Percentiles rank a stretch among this genome's conserved stretches.
Evolutionary conservation across 1,284 basidiomycete genomes (phyloP).

Genomic region (Rhodotorula glutinis): DNA sequence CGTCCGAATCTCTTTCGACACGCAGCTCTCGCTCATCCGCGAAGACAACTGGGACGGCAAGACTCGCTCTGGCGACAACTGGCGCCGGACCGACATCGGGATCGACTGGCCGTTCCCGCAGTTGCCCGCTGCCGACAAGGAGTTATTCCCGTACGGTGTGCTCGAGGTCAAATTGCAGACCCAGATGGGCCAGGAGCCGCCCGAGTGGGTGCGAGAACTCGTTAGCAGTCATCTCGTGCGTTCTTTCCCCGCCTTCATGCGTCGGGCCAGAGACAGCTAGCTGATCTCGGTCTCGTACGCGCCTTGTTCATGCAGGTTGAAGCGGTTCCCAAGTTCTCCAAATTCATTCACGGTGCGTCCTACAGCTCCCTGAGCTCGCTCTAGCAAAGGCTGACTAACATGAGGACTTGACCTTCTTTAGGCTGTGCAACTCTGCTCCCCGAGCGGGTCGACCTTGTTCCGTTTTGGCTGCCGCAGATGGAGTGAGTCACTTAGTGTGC

Average conservation of each 20-base stretch:
- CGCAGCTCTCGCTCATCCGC: conserved; percentile 86
- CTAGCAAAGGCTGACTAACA: no score
- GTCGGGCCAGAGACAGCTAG: no score
- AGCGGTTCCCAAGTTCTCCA: conserved; percentile 53
- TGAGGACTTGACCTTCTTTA: neutral
- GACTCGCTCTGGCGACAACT: conserved; percentile 76
- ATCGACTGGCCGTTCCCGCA: conserved; percentile 69
- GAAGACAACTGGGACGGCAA: conserved; percentile 96
- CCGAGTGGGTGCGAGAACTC: conserved; percentile 92
- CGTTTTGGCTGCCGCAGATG: conserved; percentile 93
- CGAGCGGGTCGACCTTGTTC: conserved; percentile 92
- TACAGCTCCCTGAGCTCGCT: no score
- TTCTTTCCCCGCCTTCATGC: conserved; percentile 68
- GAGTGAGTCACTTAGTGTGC: conserved; percentile 58
- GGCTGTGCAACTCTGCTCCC: conserved; percentile 91
- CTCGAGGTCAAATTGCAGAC: conserved; percentile 97
- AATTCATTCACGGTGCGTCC: conserved; percentile 74
- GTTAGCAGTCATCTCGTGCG: conserved; percentile 85
- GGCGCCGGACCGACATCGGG: conserved; percentile 83
- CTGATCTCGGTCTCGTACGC: no score
- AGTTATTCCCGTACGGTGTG: conserved; percentile 87
- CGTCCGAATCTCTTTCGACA: conserved; percentile 96
- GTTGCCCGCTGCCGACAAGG: conserved; percentile 74
- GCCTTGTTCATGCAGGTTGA: conserved; percentile 20
- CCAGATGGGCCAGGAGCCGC: conserved; percentile 92